Base-by-base conservation (phyloP, 257 asterid species). In the Solanum neorickii region DNA sequence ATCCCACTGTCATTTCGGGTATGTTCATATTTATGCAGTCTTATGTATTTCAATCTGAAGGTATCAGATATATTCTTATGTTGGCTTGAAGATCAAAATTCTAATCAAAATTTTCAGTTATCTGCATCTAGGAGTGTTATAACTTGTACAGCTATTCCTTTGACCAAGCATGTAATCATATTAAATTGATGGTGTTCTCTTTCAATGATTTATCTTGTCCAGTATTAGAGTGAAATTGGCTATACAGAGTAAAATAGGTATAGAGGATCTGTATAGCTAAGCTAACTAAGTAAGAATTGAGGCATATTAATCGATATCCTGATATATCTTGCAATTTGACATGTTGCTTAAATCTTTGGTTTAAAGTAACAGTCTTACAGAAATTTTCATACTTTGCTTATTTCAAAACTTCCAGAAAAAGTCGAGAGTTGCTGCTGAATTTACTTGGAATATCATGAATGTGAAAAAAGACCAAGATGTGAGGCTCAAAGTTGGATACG, bases 401-500 rank as follows among this genome's bases (percentile, higher is more conserved):
- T 16, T 49, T 31, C 44, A 29, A 49, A 82, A 82, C 69, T 82
- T 82, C 29, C 98, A 97, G 99, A 80, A 83, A 77, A 92, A 88
- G 65, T 87, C 94, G 86, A 83, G 90, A 68, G 99, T 95, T 78
- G 95, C 96, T 66, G 93, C 96, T 86, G 99, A 97, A 89, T 91
- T 97, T 88, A 89, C 91, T 91, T 95, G 96, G 95, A 86, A 86
- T 89, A 89, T 94, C 90, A 88, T 85, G 86, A 82, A 94, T 86
- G 93, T 96, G 75, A 96, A 92, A 75, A 91, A 92, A 47, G 96
- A 91, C 88, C 99, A 95, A 89, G 99, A 95, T 88, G 87, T 95
- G 89, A 92, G 94, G 86, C 89, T 97, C 88, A 97, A 95, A 90
- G 87, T 93, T 89, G 99, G 99, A 87, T 97, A 94, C 21, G 93